Conservation (phyloP, 2,329 filamentous ascomycete species). For the Penicillium nordicum region DNA sequence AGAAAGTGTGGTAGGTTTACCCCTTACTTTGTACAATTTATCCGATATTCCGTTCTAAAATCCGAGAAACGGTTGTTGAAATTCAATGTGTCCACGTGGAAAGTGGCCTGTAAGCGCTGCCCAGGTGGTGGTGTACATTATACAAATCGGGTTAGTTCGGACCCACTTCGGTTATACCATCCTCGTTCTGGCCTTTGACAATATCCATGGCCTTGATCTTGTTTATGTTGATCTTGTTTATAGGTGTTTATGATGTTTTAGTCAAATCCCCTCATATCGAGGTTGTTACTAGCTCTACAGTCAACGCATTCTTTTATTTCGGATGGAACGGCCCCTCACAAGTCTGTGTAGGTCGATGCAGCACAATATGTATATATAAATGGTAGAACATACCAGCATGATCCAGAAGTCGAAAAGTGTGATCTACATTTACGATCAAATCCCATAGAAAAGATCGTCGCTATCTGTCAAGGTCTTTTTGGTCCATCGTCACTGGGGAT, state of each 20-base stretch:
- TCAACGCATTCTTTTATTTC: not conserved
- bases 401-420: not conserved
- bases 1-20: too few relatives aligned
- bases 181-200: not conserved
- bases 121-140: constrained; percentile 9
- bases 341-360: not conserved
- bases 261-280: not conserved
- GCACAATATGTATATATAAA: not conserved
- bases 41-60: too few relatives aligned
- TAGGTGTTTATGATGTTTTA: too few relatives aligned
- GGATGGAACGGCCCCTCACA: not conserved
- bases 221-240: not conserved
- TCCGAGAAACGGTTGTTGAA: not conserved
- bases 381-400: not conserved
- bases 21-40: too few relatives aligned
- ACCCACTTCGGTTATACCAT: not conserved
- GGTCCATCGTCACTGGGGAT: not conserved
- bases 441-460: not conserved
- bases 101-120: not conserved
- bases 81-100: not conserved
- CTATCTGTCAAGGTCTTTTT: not conserved
- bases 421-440: constrained; percentile 1
- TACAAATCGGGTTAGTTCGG: constrained; percentile 5
- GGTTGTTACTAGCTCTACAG: not conserved
- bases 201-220: not conserved